Evolutionary conservation across 495 filamentous ascomycete genomes (phyloP).

Genomic region (Aspergillus steynii): DNA sequence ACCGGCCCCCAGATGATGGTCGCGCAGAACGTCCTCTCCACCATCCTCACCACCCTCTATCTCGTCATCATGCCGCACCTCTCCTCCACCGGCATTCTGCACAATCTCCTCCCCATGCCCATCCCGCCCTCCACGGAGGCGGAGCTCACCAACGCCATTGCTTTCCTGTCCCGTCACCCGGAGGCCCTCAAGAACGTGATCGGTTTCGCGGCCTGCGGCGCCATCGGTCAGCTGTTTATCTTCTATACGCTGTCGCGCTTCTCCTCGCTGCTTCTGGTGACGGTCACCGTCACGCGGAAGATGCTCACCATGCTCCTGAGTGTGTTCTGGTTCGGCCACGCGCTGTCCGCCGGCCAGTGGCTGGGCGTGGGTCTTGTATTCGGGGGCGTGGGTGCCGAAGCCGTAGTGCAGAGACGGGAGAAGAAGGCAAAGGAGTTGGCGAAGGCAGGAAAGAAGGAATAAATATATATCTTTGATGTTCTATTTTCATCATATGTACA

Average conservation of each 20-base stretch:
- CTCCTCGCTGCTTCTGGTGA: conserved; percentile 88
- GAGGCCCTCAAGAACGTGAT: conserved; percentile 80
- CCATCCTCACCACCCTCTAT: conserved; percentile 70
- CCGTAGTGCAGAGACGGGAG: conserved; percentile 73
- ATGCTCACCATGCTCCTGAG: conserved; percentile 99
- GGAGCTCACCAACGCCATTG: conserved; percentile 76
- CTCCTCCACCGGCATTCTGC: conserved; percentile 61
- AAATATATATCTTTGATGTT: conserved; percentile 7
- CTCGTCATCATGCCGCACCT: conserved; percentile 78
- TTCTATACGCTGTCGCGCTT: conserved; percentile 94
- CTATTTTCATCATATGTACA: neutral
- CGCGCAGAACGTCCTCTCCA: conserved; percentile 87
- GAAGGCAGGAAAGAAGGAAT: conserved; percentile 45
- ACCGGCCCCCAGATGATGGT: conserved; percentile 99
- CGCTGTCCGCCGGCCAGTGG: conserved; percentile 82
- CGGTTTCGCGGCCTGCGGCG: conserved; percentile 89
- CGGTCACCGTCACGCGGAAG: conserved; percentile 95
- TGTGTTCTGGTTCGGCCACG: conserved; percentile 92
- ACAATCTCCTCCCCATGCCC: conserved; percentile 65
- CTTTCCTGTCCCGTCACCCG: conserved; percentile 76
- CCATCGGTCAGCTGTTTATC: conserved; percentile 94
- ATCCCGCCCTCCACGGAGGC: conserved; percentile 54
- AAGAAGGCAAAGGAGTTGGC: conserved; percentile 78
- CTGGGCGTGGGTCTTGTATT: conserved; percentile 91
- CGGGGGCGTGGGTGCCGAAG: conserved; percentile 92